These are phyloP conservation scores for Chalaropsis ovoidea DNA, from an alignment of 2,329 filamentous ascomycete species.

Conservation along the genomic window DNA sequence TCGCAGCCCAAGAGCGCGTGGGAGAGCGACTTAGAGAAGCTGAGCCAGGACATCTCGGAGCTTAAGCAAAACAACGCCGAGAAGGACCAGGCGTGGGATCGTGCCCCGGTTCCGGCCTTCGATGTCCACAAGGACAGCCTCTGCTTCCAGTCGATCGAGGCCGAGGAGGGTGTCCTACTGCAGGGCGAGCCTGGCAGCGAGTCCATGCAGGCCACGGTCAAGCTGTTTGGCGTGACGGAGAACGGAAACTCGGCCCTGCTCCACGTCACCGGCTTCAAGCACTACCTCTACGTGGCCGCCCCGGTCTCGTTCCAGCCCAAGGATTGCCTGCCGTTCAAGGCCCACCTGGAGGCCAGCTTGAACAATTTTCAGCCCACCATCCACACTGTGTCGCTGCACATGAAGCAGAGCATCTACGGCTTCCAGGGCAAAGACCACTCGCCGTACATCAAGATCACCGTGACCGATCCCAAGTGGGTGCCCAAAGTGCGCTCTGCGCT, in stretches of 20 bases:
- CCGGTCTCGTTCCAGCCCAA: slow-evolving; percentile 68
- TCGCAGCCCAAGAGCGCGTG: slow-evolving; percentile 84
- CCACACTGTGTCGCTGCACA: slow-evolving; percentile 67
- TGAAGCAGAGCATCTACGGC: slow-evolving; percentile 84
- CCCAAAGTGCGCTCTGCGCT: slow-evolving; percentile 63
- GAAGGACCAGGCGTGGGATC: slow-evolving; percentile 85
- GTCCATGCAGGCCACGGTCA: slow-evolving; percentile 54
- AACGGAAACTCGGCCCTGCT: slow-evolving; percentile 82
- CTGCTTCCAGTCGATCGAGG: slow-evolving; percentile 93
- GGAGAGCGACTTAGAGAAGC: slow-evolving; percentile 86
- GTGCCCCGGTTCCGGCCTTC: slow-evolving; percentile 45
- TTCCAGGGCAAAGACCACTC: slow-evolving; percentile 90
- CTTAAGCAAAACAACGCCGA: slow-evolving; percentile 81
- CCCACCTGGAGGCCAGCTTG: slow-evolving; percentile 68
- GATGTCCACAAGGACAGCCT: slow-evolving; percentile 54
- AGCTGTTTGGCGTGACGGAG: slow-evolving; percentile 83
- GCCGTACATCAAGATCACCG: slow-evolving; percentile 86
- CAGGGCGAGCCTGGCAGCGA: slow-evolving; percentile 42
- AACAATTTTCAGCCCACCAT: slow-evolving; percentile 65
- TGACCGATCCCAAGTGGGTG: slow-evolving; percentile 80
- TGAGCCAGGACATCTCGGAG: slow-evolving; percentile 83
- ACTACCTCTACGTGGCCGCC: slow-evolving; percentile 90
- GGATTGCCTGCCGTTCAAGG: slow-evolving; percentile 68
- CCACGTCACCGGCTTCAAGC: slow-evolving; percentile 89
- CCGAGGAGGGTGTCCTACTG: slow-evolving; percentile 74